A percentile compares a stretch with the other conserved stretches of the same genome.
Conservation (phyloP, 1,284 basidiomycete genomes). For the Cryptococcus sp. region DNA sequence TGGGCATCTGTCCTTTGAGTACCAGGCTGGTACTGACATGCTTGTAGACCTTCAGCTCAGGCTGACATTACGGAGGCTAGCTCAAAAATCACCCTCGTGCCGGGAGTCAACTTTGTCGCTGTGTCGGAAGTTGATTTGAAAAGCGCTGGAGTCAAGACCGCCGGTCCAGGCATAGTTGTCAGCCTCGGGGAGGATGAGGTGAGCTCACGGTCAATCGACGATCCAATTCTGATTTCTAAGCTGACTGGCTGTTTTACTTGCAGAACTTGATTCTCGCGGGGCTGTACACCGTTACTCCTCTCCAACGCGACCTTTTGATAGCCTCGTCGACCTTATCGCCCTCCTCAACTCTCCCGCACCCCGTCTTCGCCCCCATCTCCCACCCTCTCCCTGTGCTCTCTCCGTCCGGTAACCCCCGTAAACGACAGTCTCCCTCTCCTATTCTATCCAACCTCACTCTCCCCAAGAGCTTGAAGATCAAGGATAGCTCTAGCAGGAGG, state of each 20-base stretch:
- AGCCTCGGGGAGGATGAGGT: conserved; percentile 38
- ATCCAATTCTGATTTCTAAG: background rate
- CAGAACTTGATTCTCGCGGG: conserved; percentile 30
- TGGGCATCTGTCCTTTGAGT: background rate
- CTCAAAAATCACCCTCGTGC: conserved; percentile 24
- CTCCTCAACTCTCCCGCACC: conserved; percentile 43
- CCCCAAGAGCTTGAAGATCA: conserved; percentile 19
- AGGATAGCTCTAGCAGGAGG: background rate
- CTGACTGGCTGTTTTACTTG: background rate
- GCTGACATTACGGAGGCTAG: conserved; percentile 2
- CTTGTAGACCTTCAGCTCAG: background rate
- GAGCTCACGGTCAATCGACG: no score
- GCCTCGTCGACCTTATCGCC: conserved; percentile 49
- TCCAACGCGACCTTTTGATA: conserved; percentile 29
- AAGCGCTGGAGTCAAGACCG: conserved; percentile 16
- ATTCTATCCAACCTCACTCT: conserved; percentile 14
- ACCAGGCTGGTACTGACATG: conserved; percentile 1
- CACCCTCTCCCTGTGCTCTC: conserved; percentile 55
- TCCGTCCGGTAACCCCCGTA: background rate
- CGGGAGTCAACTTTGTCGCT: conserved; percentile 25
- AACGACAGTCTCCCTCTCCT: conserved; percentile 5
- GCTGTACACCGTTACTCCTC: conserved; percentile 35
- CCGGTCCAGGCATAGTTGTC: conserved; percentile 33
- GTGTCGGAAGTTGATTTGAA: conserved; percentile 14
- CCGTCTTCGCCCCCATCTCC: conserved; percentile 55